Evolutionary conservation across 306 rosid species (phyloP), one percentile per base, ranked within the genome.

Genomic region (Notholithocarpus densiflorus): DNA sequence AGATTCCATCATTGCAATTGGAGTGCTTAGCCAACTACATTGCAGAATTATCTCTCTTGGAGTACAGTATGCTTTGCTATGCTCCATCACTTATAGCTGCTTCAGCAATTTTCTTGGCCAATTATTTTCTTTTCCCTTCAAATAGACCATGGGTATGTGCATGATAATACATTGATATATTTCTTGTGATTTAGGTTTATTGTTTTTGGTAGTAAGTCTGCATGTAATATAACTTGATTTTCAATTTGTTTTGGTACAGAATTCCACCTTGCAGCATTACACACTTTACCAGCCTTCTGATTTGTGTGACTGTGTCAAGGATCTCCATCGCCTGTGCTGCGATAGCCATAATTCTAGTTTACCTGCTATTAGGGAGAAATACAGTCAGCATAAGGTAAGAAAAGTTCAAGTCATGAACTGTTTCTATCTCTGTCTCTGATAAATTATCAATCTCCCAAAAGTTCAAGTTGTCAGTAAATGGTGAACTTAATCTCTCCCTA

Each of bases 11-110:
- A 17, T 81, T 95, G 84, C 97, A 90, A 68, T 82, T 95, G 76
- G 99, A 95, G 82, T 92, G 99, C 87, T 84, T 95, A 84, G 86
- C 98, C 26, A 92, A 91, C 87, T 93, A 89, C 79, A 77, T 95
- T 37, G 92, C 99, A 0, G 98, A 94, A 60, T 72, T 94, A 75
- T 92, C 98, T 71, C 95, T 94, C 54, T 71, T 94, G 86, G 98
- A 95, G 75, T 95, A 92, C 82, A 86, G 45, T 34, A 95, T 95
- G 97, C 97, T 95, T 17, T 71, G 87, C 76, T 84, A 91, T 83
- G 89, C 98, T 31, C 99, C 99, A 3, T 92, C 99, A 32, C 86
- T 90, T 1, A 45, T 90, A 21, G 98, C 99, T 27, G 98, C 97
- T 45, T 90, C 99, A 9, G 92, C 98, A 4, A 91, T 95, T 70